Evolutionary conservation across 331 rosid genomes (phyloP).

Genomic region (Malus hybrid): DNA sequence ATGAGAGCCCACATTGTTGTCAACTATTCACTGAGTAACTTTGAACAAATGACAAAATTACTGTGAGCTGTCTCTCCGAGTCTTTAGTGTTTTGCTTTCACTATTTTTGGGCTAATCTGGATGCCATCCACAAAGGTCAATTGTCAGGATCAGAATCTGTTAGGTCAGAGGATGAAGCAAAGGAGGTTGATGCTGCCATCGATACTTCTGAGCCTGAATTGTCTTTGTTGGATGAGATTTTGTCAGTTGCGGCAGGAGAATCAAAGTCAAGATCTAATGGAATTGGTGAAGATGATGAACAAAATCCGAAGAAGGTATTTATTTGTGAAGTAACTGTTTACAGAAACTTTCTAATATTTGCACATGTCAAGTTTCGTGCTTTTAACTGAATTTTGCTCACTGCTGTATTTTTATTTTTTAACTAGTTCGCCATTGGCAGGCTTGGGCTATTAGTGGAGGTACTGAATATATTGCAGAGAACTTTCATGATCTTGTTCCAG

Average conservation of each 20-base stretch:
- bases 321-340: slow-evolving; percentile 8
- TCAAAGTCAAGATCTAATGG: slow-evolving; percentile 30
- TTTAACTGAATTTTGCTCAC: slow-evolving; percentile 3
- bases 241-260: slow-evolving; percentile 45
- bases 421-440: slow-evolving; percentile 45
- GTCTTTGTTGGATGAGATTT: slow-evolving; percentile 64
- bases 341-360: neutral
- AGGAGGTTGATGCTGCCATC: slow-evolving; percentile 11
- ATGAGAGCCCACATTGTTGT: too few relatives aligned
- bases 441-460: slow-evolving; percentile 56
- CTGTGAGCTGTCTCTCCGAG: neutral
- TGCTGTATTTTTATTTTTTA: slow-evolving; percentile 17
- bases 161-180: slow-evolving; percentile 44
- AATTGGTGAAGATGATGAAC: slow-evolving; percentile 28
- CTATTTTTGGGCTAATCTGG: slow-evolving; percentile 19
- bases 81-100: neutral
- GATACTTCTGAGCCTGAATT: slow-evolving; percentile 17
- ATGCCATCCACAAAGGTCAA: slow-evolving; percentile 29
- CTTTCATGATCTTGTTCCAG: slow-evolving; percentile 76
- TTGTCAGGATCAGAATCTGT: slow-evolving; percentile 42
- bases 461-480: slow-evolving; percentile 42
- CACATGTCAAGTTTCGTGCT: slow-evolving; percentile 13
- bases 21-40: neutral
- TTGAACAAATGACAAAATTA: neutral
- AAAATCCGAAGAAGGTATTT: slow-evolving; percentile 43